Base-by-base conservation (phyloP, 1,284 basidiomycete genomes). In the Papiliotrema terrestris region DNA sequence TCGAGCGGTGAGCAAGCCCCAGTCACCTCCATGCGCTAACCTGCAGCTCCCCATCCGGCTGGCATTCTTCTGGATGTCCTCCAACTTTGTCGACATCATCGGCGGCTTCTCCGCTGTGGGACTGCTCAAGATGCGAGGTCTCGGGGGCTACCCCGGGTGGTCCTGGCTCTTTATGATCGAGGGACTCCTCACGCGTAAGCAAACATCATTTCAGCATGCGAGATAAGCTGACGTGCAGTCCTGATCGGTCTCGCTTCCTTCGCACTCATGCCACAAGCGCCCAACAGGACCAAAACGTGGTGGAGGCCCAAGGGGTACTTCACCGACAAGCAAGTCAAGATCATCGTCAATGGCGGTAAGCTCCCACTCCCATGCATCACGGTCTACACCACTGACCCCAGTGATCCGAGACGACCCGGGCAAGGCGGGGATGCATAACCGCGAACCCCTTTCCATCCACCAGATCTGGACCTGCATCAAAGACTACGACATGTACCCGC, bases 201-300 rank as follows among this genome's bases (percentile, higher is more conserved):
- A 32, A 6, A 11, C 29, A 6, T 11, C 29, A 32, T 32, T 11
- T 11, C 6, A 5, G 6, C 29, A 32, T 5, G 29, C 29, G 5
- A n/a, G 6, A 32, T 11, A 32, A 32, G 29, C 29, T 32, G 29
- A 11, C 51, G 55, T 51, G 35, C 41, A 49, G 36, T 55, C 32
- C 36, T 41, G 43, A 78, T 88, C 54, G 86, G 29, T 32, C 29
- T 87, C n/a, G 66, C 76, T 0, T 82, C 84, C 0, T 88, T 84
- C 78, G 83, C 85, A 76, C 78, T 80, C 61, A 86, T 88, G 86
- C 86, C 86, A 0, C 81, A 83, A 13, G 80, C 82, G 2, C 85
- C 86, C 0, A 86, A 84, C 0, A 84, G 86, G 65, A 87, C 85
- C 0, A 84, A 82, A 61, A 73, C 82, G 0, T 84, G 84, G 83